Conservation (phyloP, 495 filamentous ascomycete genomes). For the Cercophora sp. region DNA sequence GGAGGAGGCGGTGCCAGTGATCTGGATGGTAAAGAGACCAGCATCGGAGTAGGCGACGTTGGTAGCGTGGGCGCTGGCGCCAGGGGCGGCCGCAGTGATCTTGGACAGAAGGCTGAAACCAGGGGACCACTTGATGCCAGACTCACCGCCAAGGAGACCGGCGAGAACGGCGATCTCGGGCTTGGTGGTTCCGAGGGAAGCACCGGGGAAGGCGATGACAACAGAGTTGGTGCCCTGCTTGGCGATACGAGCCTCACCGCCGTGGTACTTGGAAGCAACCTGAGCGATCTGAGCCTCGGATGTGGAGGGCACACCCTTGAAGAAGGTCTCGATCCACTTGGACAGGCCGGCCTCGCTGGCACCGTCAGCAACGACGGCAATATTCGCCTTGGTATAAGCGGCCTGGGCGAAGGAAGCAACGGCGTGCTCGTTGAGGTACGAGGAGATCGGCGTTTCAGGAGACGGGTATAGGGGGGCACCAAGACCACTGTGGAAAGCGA, state of each 20-base stretch:
- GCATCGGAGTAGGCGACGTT: slow-evolving; percentile 91
- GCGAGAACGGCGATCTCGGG: slow-evolving; percentile 86
- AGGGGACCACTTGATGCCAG: slow-evolving; percentile 90
- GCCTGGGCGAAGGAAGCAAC: slow-evolving; percentile 67
- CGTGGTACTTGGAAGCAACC: slow-evolving; percentile 74
- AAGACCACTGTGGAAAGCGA: slow-evolving; percentile 93
- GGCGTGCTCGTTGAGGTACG: slow-evolving; percentile 69
- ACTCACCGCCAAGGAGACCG: slow-evolving; percentile 83
- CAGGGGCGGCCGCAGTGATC: slow-evolving; percentile 60
- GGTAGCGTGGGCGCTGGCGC: slow-evolving; percentile 62
- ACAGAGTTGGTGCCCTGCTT: slow-evolving; percentile 68
- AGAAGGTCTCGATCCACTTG: slow-evolving; percentile 94
- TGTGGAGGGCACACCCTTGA: slow-evolving; percentile 52
- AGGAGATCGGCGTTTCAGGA: slow-evolving; percentile 61
- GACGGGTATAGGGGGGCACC: slow-evolving; percentile 70
- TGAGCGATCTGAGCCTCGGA: slow-evolving; percentile 29
- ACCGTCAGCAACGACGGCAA: slow-evolving; percentile 87
- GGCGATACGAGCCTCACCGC: slow-evolving; percentile 88
- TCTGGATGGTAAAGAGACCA: slow-evolving; percentile 77
- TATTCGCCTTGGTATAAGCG: slow-evolving; percentile 83
- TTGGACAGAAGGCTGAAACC: slow-evolving; percentile 88
- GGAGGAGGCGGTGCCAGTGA: slow-evolving; percentile 66
- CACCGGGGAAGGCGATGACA: slow-evolving; percentile 89
- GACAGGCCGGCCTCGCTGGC: slow-evolving; percentile 67
- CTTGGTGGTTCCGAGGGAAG: slow-evolving; percentile 73